Evolutionary conservation across 2,329 filamentous ascomycete genomes (phyloP).

Genomic region (Lachnellula subtilissima): DNA sequence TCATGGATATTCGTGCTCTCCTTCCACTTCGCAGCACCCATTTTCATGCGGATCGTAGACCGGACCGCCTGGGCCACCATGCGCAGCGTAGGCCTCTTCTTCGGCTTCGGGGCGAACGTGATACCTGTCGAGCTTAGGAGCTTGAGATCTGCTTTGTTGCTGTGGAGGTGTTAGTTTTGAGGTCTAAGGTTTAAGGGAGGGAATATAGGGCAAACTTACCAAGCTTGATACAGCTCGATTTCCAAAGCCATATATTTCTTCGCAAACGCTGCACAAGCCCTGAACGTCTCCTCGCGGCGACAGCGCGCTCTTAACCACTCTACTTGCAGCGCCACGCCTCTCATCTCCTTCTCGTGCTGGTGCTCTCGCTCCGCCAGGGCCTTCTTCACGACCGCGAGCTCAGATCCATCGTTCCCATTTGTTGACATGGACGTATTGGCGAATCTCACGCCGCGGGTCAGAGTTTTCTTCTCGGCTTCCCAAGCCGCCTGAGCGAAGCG

Average conservation of each 20-base stretch:
- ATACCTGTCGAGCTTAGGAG: slow-evolving; percentile 82
- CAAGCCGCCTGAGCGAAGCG: slow-evolving; percentile 38
- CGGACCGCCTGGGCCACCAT: slow-evolving; percentile 45
- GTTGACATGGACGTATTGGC: slow-evolving; percentile 33
- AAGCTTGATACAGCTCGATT: slow-evolving; percentile 80
- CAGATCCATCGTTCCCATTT: slow-evolving; percentile 37
- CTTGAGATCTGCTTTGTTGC: slow-evolving; percentile 86
- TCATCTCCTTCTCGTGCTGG: slow-evolving; percentile 69
- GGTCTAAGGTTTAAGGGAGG: slow-evolving; percentile 13
- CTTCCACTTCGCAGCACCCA: slow-evolving; percentile 44
- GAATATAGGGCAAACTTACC: slow-evolving; percentile 55
- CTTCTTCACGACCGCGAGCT: slow-evolving; percentile 35
- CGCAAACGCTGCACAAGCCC: slow-evolving; percentile 75
- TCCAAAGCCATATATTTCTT: slow-evolving; percentile 79
- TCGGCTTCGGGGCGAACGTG: slow-evolving; percentile 23
- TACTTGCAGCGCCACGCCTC: slow-evolving; percentile 83
- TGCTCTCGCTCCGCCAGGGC: slow-evolving; percentile 45
- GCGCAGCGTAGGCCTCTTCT: slow-evolving; percentile 34
- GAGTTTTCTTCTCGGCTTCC: slow-evolving; percentile 39
- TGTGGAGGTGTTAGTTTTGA: slow-evolving; percentile 37
- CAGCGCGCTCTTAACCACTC: slow-evolving; percentile 82
- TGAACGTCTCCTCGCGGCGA: slow-evolving; percentile 73
- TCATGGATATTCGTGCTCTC: slow-evolving; percentile 43
- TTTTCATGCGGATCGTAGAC: slow-evolving; percentile 47
- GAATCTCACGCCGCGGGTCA: slow-evolving; percentile 35